These are phyloP conservation scores for Sparassis latifolia DNA, from an alignment of 1,284 basidiomycete genomes.

Conservation along the genomic window DNA sequence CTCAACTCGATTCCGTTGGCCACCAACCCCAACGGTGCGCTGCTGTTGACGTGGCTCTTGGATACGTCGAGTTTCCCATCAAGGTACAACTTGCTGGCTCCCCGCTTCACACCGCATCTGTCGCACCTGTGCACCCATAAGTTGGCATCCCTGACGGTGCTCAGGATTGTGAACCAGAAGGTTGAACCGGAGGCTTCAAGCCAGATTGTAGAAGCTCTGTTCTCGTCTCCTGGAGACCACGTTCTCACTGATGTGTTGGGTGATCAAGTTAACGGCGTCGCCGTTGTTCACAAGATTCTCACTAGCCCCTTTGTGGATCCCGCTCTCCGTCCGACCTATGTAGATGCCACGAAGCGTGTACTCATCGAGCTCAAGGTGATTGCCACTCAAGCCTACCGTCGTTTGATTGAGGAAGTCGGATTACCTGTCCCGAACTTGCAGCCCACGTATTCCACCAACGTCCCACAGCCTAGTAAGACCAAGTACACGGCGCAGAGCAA, in stretches of 20 bases:
- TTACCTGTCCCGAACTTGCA: conserved; percentile 83
- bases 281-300: conserved; percentile 90
- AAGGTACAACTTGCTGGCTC: conserved; percentile 87
- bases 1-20: conserved; percentile 97
- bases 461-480: conserved; percentile 55
- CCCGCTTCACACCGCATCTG: conserved; percentile 92
- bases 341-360: conserved; percentile 85
- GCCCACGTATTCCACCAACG: conserved; percentile 63
- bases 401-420: conserved; percentile 91
- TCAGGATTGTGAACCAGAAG: conserved; percentile 91
- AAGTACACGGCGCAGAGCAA: conserved; percentile 53
- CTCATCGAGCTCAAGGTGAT: conserved; percentile 85
- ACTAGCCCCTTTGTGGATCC: conserved; percentile 80
- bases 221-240: conserved; percentile 80
- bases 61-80: conserved; percentile 92
- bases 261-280: conserved; percentile 93
- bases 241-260: conserved; percentile 90
- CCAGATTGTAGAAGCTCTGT: conserved; percentile 79
- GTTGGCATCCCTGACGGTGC: conserved; percentile 88
- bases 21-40: conserved; percentile 94
- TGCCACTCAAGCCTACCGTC: conserved; percentile 87
- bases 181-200: conserved; percentile 79
- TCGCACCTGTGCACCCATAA: conserved; percentile 98
- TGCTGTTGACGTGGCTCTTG: conserved; percentile 94
- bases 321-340: conserved; percentile 58